These are phyloP conservation scores for Begonia loranthoides DNA, from an alignment of 306 rosid species.

Conservation along the genomic window DNA sequence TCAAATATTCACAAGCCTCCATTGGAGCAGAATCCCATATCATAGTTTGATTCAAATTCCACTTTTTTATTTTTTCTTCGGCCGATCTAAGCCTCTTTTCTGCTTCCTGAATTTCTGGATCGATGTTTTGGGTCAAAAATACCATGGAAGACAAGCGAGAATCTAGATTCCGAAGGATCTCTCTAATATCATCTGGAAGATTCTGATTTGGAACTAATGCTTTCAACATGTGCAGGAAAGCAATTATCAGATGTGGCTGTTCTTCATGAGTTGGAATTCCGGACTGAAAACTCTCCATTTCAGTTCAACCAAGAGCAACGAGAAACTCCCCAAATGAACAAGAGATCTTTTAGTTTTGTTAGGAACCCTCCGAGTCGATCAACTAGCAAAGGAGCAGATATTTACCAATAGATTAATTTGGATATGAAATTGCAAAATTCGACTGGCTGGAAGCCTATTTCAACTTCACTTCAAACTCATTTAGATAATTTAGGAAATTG, in stretches of 20 bases:
- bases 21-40: conserved; percentile 26
- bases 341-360: too few relatives aligned
- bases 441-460: too few relatives aligned
- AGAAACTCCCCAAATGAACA: neutral
- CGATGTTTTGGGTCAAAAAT: conserved; percentile 14
- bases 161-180: conserved; percentile 37
- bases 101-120: conserved; percentile 8
- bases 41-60: conserved; percentile 28
- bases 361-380: too few relatives aligned
- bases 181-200: conserved; percentile 32
- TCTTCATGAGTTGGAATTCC: conserved; percentile 21
- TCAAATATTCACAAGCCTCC: conserved; percentile 31
- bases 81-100: conserved; percentile 27
- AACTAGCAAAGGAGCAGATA: too few relatives aligned
- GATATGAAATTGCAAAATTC: too few relatives aligned
- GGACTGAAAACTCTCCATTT: conserved; percentile 34
- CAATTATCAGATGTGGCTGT: conserved; percentile 40
- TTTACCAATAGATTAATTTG: too few relatives aligned
- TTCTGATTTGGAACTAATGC: conserved; percentile 31
- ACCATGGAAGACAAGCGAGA: conserved; percentile 37
- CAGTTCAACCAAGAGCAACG: neutral
- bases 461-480: too few relatives aligned
- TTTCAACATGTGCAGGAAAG: conserved; percentile 44
- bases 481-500: too few relatives aligned
- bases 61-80: conserved; percentile 27